These are phyloP conservation scores for Mycena citricolor DNA, from an alignment of 1,284 basidiomycete genomes.

Conservation along the genomic window DNA sequence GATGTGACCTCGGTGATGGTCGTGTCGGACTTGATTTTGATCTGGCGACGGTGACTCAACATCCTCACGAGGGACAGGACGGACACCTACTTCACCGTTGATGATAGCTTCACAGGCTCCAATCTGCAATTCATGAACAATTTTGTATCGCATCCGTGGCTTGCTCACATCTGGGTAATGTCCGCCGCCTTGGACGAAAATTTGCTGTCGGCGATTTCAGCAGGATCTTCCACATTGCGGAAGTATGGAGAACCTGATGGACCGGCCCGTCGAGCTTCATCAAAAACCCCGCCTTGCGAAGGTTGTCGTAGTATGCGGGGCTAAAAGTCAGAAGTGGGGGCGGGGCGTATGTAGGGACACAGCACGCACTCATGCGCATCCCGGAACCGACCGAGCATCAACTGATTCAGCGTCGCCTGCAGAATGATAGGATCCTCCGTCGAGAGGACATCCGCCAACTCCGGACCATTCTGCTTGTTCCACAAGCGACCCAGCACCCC, in stretches of 20 bases:
- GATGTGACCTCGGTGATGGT: slow-evolving; percentile 13
- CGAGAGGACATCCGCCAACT: slow-evolving; percentile 16
- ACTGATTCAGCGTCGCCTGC: slow-evolving; percentile 8
- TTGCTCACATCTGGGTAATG: slow-evolving; percentile 22
- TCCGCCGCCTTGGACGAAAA: slow-evolving; percentile 12
- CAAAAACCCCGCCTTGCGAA: slow-evolving; percentile 18
- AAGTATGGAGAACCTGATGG: too few relatives aligned
- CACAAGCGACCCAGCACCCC: slow-evolving; percentile 8
- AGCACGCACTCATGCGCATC: slow-evolving; percentile 10
- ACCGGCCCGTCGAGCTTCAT: slow-evolving; percentile 9
- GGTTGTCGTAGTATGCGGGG: slow-evolving; percentile 17
- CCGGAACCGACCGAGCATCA: slow-evolving; percentile 5
- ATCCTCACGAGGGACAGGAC: too few relatives aligned
- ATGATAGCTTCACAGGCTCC: not conserved
- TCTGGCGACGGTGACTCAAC: slow-evolving; percentile 2
- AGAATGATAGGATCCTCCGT: slow-evolving; percentile 19
- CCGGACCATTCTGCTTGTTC: slow-evolving; percentile 12
- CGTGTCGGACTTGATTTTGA: slow-evolving; percentile 20
- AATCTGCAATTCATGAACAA: slow-evolving; percentile 3
- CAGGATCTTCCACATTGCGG: too few relatives aligned
- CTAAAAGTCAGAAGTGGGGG: slow-evolving; percentile 3
- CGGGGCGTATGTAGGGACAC: not conserved
- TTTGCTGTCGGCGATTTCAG: slow-evolving; percentile 11
- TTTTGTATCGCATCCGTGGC: too few relatives aligned
- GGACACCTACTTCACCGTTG: not conserved